phyloP scores from a whole-genome alignment of 768 basidiomycete species.

The Ramaria rubella region DNA sequence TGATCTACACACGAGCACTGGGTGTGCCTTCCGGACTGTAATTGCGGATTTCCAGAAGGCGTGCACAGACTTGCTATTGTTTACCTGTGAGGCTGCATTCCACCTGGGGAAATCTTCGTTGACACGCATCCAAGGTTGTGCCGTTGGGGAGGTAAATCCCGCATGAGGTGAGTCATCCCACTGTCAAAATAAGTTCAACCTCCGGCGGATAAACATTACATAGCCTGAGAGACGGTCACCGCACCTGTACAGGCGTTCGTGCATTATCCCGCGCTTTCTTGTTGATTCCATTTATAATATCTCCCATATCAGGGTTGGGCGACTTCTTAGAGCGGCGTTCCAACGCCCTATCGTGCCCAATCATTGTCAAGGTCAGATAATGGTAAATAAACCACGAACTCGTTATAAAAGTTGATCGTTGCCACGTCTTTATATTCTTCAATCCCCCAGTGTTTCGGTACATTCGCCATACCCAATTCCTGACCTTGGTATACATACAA shows the following conservation, averaged over 20 bases:
- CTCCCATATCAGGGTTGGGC: slow-evolving; percentile 48
- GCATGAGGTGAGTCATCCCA: slow-evolving; percentile 51
- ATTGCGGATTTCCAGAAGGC: slow-evolving; percentile 58
- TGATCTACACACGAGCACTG: slow-evolving; percentile 41
- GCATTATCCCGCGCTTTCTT: slow-evolving; percentile 67
- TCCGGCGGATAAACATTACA: not conserved
- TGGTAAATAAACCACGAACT: slow-evolving; percentile 35
- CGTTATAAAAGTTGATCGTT: slow-evolving; percentile 50
- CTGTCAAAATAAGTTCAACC: slow-evolving; percentile 24
- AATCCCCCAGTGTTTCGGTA: slow-evolving; percentile 55
- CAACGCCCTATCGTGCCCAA: slow-evolving; percentile 33
- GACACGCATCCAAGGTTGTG: slow-evolving; percentile 63
- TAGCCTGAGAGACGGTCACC: slow-evolving; percentile 9
- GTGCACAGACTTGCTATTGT: slow-evolving; percentile 46
- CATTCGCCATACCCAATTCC: slow-evolving; percentile 63
- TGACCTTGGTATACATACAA: slow-evolving; percentile 71
- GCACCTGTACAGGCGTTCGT: slow-evolving; percentile 61
- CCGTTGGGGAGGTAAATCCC: slow-evolving; percentile 54
- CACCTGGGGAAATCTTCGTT: slow-evolving; percentile 59
- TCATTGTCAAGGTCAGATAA: no score
- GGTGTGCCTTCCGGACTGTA: slow-evolving; percentile 43
- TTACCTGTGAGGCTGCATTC: slow-evolving; percentile 47
- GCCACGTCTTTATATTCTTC: slow-evolving; percentile 72
- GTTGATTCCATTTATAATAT: slow-evolving; percentile 50
- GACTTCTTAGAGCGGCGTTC: slow-evolving; percentile 28